phyloP scores from a whole-genome alignment of 140 eudicot species.

The Erigeron philadelphicus region DNA sequence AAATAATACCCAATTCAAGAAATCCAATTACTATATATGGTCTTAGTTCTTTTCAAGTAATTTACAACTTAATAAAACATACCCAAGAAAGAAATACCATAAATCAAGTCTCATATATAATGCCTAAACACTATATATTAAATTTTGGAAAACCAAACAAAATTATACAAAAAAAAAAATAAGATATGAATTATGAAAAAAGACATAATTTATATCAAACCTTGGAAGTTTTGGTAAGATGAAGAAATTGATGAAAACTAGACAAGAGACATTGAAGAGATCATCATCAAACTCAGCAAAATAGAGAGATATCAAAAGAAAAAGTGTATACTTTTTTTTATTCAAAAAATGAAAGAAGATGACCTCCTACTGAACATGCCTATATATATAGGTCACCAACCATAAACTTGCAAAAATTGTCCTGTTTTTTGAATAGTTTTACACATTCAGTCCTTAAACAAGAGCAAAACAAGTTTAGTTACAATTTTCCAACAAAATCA shows the following conservation, averaged over 20 bases:
- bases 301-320: conserved; percentile 13
- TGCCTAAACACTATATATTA: conserved; percentile 23
- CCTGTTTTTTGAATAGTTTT: too few relatives aligned
- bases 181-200: conserved; percentile 1
- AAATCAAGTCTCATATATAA: background rate
- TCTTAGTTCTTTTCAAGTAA: background rate
- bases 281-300: conserved; percentile 22
- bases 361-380: conserved; percentile 25
- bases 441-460: too few relatives aligned
- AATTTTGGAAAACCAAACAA: conserved; percentile 14
- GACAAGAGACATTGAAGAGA: conserved; percentile 25
- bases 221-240: conserved; percentile 19
- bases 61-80: conserved; percentile 12
- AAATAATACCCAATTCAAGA: background rate
- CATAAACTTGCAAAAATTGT: background rate
- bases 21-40: background rate
- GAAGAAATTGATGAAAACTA: conserved; percentile 29
- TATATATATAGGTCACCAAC: conserved; percentile 20
- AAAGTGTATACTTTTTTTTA: conserved; percentile 25
- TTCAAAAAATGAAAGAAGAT: conserved; percentile 30
- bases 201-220: conserved; percentile 17
- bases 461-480: too few relatives aligned
- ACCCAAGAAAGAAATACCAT: conserved; percentile 17
- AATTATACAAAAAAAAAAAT: too few relatives aligned
- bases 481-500: too few relatives aligned